These are phyloP conservation scores for Eutypa lata DNA, from an alignment of 2,329 filamentous ascomycete species.

Conservation along the genomic window DNA sequence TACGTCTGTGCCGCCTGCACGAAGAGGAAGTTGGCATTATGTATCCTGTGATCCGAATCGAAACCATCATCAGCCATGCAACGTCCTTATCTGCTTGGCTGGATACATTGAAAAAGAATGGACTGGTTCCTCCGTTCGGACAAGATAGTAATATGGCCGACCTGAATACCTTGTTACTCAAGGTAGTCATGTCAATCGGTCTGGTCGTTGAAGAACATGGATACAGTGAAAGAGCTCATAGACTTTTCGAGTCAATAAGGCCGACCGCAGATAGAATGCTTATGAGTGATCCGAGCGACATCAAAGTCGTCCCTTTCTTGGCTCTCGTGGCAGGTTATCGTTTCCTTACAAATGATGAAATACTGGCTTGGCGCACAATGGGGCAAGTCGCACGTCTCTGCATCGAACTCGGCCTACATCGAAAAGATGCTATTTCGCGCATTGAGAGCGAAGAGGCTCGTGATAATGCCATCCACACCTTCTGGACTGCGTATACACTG, in stretches of 20 bases:
- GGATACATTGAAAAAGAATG: conserved; percentile 45
- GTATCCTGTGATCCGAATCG: conserved; percentile 82
- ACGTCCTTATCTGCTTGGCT: conserved; percentile 70
- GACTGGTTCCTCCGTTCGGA: conserved; percentile 27
- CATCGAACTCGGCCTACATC: conserved; percentile 78
- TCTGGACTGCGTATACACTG: conserved; percentile 84
- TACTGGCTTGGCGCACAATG: conserved; percentile 82
- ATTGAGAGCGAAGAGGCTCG: conserved; percentile 69
- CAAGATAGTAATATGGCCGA: conserved; percentile 41
- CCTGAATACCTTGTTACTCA: conserved; percentile 65
- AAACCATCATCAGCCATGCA: conserved; percentile 67
- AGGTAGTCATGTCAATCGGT: conserved; percentile 77
- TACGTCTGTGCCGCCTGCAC: conserved; percentile 74
- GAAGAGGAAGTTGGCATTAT: conserved; percentile 90
- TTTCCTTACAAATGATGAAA: conserved; percentile 82
- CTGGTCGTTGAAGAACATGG: conserved; percentile 77
- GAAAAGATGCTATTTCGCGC: conserved; percentile 67
- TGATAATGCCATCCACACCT: conserved; percentile 65
- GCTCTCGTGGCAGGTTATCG: conserved; percentile 62
- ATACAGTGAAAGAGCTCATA: conserved; percentile 69
- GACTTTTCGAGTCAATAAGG: conserved; percentile 75
- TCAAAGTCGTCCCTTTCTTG: conserved; percentile 48
- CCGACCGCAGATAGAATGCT: conserved; percentile 64
- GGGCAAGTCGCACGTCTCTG: conserved; percentile 79
- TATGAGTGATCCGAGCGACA: conserved; percentile 50